These are phyloP conservation scores for Didymosphaeria variabile DNA, from an alignment of 2,329 filamentous ascomycete genomes.

Conservation along the genomic window DNA sequence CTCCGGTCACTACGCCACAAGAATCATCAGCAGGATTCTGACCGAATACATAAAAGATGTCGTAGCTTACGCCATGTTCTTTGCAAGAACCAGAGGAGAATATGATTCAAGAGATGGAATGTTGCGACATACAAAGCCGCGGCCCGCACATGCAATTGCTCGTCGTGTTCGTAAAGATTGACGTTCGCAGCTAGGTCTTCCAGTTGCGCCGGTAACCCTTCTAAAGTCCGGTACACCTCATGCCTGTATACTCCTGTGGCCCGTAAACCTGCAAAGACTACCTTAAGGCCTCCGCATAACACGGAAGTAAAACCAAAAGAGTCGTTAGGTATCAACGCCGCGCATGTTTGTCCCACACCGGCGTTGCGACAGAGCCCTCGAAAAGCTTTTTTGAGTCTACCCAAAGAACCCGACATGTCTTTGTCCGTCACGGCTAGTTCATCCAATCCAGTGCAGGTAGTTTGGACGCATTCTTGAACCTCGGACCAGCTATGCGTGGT, in stretches of 20 bases:
- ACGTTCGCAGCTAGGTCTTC: conserved; percentile 14
- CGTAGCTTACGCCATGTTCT: conserved; percentile 11
- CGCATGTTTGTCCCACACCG: conserved; percentile 9
- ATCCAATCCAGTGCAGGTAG: conserved; percentile 5
- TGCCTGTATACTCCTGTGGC: conserved; percentile 14
- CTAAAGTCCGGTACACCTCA: conserved; percentile 18
- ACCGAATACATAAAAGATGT: too few relatives aligned
- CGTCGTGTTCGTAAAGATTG: conserved; percentile 11
- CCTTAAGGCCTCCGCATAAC: conserved; percentile 19
- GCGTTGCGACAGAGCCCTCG: conserved; percentile 15
- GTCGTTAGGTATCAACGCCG: conserved; percentile 17
- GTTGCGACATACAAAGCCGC: conserved; percentile 16
- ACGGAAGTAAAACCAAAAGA: conserved; percentile 19
- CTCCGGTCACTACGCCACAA: background rate
- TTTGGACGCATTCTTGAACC: conserved; percentile 9
- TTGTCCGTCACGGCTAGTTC: conserved; percentile 12
- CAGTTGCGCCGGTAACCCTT: conserved; percentile 15
- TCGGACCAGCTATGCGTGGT: conserved; percentile 11
- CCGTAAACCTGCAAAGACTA: conserved; percentile 18
- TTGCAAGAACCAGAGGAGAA: conserved; percentile 19
- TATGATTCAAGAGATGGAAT: conserved; percentile 17
- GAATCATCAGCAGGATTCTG: background rate
- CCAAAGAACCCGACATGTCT: conserved; percentile 14
- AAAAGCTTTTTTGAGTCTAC: conserved; percentile 14
- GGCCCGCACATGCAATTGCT: conserved; percentile 5